Base-by-base conservation (phyloP, 192 early-diverging fungal species). In the Coemansia pectinata region DNA sequence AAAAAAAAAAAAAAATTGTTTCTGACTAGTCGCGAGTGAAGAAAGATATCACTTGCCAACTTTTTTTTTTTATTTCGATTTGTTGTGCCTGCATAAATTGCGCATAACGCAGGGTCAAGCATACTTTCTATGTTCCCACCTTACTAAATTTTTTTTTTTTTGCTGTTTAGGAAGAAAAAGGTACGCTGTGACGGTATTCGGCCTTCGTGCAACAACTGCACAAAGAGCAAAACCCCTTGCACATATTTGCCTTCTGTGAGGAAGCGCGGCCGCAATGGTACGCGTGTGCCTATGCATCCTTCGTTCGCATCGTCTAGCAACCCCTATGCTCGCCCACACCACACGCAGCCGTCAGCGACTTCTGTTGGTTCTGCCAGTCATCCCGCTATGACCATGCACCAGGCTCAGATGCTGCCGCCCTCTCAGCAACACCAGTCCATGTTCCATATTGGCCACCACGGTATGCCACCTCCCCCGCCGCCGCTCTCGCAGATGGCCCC, bases 161-260 rank as follows among this genome's bases (percentile, higher is more conserved):
- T n/a, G n/a, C 1, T 19, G 17, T 64, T 53, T 77, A 78, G 85
- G 64, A 76, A 69, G 41, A 86, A 86, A 45, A 86, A 86, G 55
- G 74, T 86, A 11, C 71, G 71, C 34, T 86, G 85, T 52, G 85
- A 86, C 59, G 85, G 85, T 6, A 61, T 76, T 31, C 76, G 79
- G n/a, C 85, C 85, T 1, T 69, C 74, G 19, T 86, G 85, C 70
- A 82, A 82, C 57, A 86, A 83, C 69, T 86, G 85, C 59, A 27
- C 42, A 29, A 81, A 81, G 40, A 71, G 67, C 63, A 74, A 77
- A 27, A 71, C 60, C 39, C 58, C 61, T 14, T 86, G 85, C 62
- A 71, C 67, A 27, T 84, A 84, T 23, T n/a, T 76, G 23, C 68
- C 77, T 0, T 74, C 82, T 4, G 63, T 77, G 14, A 52, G 82